These are phyloP conservation scores for Pseudogymnoascus sp. DNA, from an alignment of 2,329 filamentous ascomycete genomes.

Conservation along the genomic window DNA sequence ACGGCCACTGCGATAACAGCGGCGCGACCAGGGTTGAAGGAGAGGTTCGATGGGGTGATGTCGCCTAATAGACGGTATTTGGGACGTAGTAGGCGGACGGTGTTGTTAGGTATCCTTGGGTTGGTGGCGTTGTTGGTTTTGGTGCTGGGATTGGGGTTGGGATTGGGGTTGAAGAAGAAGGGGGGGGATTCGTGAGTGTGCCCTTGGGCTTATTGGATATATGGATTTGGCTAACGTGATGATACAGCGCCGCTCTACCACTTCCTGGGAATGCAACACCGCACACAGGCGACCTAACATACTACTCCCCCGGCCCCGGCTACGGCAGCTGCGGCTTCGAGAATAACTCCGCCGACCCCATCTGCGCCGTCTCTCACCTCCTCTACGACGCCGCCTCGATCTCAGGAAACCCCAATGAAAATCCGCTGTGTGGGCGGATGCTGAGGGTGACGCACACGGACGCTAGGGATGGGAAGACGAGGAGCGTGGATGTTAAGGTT, in stretches of 20 bases:
- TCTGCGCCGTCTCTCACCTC: conserved; percentile 60
- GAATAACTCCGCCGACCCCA: conserved; percentile 45
- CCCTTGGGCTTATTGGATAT: conserved; percentile 9
- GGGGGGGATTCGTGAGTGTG: background rate
- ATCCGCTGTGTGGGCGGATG: conserved; percentile 58
- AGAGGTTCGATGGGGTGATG: background rate
- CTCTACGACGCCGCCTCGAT: conserved; percentile 53
- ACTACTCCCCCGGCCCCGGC: conserved; percentile 52
- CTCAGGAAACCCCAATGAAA: conserved; percentile 50
- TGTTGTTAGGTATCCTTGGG: conserved; percentile 10
- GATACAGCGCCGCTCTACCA: conserved; percentile 30
- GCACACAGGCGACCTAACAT: conserved; percentile 59
- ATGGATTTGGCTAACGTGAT: background rate
- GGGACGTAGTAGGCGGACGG: conserved; percentile 12
- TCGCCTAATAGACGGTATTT: conserved; percentile 10
- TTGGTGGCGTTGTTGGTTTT: conserved; percentile 12
- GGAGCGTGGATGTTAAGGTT: conserved; percentile 53
- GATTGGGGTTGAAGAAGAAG: conserved; percentile 12
- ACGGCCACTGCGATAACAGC: background rate
- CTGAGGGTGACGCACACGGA: conserved; percentile 51
- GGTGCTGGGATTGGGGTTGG: conserved; percentile 14
- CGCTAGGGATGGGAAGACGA: conserved; percentile 40
- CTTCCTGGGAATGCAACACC: conserved; percentile 43
- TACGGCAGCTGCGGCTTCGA: conserved; percentile 62
- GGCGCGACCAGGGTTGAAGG: background rate